Conservation (phyloP, 2,329 filamentous ascomycete genomes). For the Claviceps sp. region DNA sequence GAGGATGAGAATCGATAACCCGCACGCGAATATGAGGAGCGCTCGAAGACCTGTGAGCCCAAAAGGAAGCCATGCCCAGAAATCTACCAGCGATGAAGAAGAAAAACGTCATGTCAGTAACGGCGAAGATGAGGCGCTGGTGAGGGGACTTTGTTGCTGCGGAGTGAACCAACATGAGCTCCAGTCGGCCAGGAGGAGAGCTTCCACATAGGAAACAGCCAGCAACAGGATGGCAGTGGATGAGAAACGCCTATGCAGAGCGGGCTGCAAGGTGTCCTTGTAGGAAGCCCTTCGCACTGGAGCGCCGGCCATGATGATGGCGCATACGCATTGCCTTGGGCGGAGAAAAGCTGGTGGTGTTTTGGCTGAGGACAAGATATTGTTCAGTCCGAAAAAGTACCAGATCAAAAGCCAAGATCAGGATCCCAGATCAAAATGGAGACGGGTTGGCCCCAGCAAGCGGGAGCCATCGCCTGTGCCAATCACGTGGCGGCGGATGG, state of each 20-base stretch:
- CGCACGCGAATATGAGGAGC: constrained; percentile 60
- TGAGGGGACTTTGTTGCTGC: not conserved
- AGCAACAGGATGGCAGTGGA: constrained; percentile 60
- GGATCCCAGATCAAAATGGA: not conserved
- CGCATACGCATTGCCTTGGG: constrained; percentile 25
- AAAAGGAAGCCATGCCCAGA: constrained; percentile 81
- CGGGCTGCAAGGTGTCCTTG: constrained; percentile 82
- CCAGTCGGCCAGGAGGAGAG: constrained; percentile 57
- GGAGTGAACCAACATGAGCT: constrained; percentile 45
- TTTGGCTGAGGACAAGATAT: not conserved
- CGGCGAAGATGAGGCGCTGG: not conserved
- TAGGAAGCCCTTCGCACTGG: constrained; percentile 51
- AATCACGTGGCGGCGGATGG: constrained; percentile 18
- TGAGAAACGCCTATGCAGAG: constrained; percentile 75
- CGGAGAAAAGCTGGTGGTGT: constrained; percentile 5
- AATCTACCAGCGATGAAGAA: constrained; percentile 30
- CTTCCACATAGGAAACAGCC: constrained; percentile 57
- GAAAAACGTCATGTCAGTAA: not conserved
- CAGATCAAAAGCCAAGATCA: not conserved
- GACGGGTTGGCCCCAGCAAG: not conserved
- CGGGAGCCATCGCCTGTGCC: constrained; percentile 2
- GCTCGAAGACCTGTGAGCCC: constrained; percentile 64
- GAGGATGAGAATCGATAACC: constrained; percentile 67
- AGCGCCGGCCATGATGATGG: constrained; percentile 36
- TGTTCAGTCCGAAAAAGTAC: not conserved